These are phyloP conservation scores for Graphiopsis chlorocephala DNA, from an alignment of 2,329 filamentous ascomycete species.

Conservation along the genomic window DNA sequence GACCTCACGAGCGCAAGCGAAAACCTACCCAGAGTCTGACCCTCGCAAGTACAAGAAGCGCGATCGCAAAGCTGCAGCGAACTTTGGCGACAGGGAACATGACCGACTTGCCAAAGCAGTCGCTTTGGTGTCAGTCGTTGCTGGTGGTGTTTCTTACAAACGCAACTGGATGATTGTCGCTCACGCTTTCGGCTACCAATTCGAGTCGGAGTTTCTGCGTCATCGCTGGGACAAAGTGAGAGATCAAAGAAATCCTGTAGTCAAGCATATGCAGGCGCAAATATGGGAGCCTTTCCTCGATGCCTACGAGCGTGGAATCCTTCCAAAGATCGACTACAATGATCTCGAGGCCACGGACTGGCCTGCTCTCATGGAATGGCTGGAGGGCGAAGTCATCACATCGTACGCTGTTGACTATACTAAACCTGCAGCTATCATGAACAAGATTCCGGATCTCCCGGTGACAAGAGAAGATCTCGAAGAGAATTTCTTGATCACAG, in stretches of 20 bases:
- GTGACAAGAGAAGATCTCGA: constrained; percentile 15
- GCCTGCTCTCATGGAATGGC: constrained; percentile 65
- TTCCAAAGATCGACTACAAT: constrained; percentile 63
- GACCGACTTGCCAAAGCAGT: constrained; percentile 34
- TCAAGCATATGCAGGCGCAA: constrained; percentile 55
- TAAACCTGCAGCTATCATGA: constrained; percentile 16
- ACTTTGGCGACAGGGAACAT: constrained; percentile 27
- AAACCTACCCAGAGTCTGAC: neutral
- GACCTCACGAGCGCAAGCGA: neutral
- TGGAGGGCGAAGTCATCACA: constrained; percentile 44
- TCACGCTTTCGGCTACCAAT: constrained; percentile 39
- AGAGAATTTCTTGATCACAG: constrained; percentile 18
- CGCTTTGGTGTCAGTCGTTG: constrained; percentile 31
- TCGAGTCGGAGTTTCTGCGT: constrained; percentile 38
- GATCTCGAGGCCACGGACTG: constrained; percentile 66
- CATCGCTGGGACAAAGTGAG: constrained; percentile 37
- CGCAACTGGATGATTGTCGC: constrained; percentile 43
- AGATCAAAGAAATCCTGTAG: constrained; percentile 21
- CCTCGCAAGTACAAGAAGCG: constrained; percentile 22
- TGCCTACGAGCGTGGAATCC: constrained; percentile 62
- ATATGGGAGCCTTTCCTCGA: constrained; percentile 65
- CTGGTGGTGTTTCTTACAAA: constrained; percentile 36
- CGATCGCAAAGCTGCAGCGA: constrained; percentile 20
- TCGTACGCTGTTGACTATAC: neutral
- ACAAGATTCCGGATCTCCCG: constrained; percentile 3